Base-by-base conservation (phyloP, 768 basidiomycete genomes). In the Mycena olivaceomarginata region DNA sequence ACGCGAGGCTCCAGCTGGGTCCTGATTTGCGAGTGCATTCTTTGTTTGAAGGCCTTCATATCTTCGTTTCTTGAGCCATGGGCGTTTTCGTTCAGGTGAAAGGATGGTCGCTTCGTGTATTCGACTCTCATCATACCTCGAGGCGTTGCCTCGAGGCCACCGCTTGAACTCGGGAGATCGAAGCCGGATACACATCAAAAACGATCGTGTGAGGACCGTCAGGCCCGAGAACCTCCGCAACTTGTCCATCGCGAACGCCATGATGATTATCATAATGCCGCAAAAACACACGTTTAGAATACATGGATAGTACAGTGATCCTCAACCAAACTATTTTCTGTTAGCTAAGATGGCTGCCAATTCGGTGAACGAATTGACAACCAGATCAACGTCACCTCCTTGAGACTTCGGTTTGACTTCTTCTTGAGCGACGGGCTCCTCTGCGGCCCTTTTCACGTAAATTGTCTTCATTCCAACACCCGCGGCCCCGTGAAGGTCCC, bases 301-400 rank as follows among this genome's bases (percentile, higher is more conserved):
- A 53, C 20, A 53, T 11, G 31, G 51, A n/a, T 53, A n/a, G 20
- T n/a, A 53, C 51, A n/a, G 18, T 12, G n/a, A n/a, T 20, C 16
- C 9, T 59, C 25, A 25, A 53, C 16, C 4, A 43, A 22, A 5
- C 18, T 53, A 75, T n/a, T 70, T 75, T 37, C 62, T 41, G 31
- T 12, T 22, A 2, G 25, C 22, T 11, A 73, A 73, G 20, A 76
- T 9, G 5, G 53, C 59, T 11, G 88, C 91, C 25, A 94, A 79
- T 75, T 93, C 91, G 13, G 82, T 74, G 48, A 94, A 89, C 20
- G 89, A 89, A 48, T 88, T 83, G 1, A 93, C 89, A 0, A 93
- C 86, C 57, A 90, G 69, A 81, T 94, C 93, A 0, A 94, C 89
- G 57, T 90, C 89, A 0, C 93, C 94, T 0, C 92, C 92, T 1